Conservation (phyloP, 164 flowering plant species). For the Magnolia sinica region DNA sequence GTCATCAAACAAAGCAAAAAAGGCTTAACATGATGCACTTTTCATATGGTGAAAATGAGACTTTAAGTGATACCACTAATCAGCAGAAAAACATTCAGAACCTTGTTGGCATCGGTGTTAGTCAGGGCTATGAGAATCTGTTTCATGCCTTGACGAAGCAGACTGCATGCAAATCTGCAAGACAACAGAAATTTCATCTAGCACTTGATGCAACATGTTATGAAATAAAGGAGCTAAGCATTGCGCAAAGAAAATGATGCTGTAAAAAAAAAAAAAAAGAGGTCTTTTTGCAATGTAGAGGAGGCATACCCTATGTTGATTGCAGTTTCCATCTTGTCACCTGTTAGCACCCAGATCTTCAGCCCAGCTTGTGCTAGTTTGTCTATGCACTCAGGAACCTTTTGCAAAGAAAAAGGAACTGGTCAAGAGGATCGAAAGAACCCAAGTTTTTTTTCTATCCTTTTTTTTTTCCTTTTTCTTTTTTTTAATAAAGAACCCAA, state of each 20-base stretch:
- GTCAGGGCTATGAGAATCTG: slow-evolving; percentile 56
- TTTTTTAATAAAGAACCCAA: background rate
- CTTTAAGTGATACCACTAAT: background rate
- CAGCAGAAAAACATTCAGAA: slow-evolving; percentile 15
- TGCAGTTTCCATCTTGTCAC: slow-evolving; percentile 99
- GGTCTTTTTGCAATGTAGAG: background rate
- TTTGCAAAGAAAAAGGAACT: slow-evolving; percentile 9
- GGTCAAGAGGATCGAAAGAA: background rate
- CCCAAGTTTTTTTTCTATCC: background rate
- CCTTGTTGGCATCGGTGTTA: slow-evolving; percentile 48
- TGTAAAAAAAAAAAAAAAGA: too few relatives aligned
- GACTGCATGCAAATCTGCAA: slow-evolving; percentile 88
- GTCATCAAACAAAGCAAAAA: slow-evolving; percentile 15
- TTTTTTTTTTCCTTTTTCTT: background rate
- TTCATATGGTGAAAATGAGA: background rate
- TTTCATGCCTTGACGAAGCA: slow-evolving; percentile 93
- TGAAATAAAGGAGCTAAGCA: background rate
- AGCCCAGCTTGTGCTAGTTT: slow-evolving; percentile 99
- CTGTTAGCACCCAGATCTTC: slow-evolving; percentile 97
- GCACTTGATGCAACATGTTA: background rate
- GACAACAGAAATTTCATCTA: background rate
- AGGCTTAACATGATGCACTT: background rate
- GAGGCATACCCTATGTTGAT: slow-evolving; percentile 85
- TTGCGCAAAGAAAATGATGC: background rate
- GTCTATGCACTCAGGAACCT: slow-evolving; percentile 99